phyloP scores from a whole-genome alignment of 164 flowering plant species.

The Vitis rotundifolia region DNA sequence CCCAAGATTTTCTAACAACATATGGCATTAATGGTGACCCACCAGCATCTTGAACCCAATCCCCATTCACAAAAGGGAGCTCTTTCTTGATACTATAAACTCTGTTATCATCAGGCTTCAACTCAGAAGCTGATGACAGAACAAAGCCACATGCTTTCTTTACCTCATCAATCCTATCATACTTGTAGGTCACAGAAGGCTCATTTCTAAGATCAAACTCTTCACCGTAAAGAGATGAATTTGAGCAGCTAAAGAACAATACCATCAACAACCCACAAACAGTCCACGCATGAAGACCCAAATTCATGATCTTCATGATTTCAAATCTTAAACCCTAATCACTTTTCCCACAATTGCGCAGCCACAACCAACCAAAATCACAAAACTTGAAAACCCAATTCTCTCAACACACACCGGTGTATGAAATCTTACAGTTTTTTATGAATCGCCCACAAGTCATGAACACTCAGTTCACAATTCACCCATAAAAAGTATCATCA shows the following conservation, averaged over 20 bases:
- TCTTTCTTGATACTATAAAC: slow-evolving; percentile 36
- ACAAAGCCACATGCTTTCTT: slow-evolving; percentile 51
- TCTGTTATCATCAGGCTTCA: slow-evolving; percentile 36
- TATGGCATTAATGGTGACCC: slow-evolving; percentile 68
- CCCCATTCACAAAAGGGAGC: slow-evolving; percentile 56
- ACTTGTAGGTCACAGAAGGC: slow-evolving; percentile 25
- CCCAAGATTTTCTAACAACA: slow-evolving; percentile 22
- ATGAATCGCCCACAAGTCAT: background rate
- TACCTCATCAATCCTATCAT: slow-evolving; percentile 60
- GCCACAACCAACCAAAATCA: background rate
- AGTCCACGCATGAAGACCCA: slow-evolving; percentile 18
- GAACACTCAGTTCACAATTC: background rate
- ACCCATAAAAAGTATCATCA: background rate
- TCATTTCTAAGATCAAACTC: slow-evolving; percentile 13
- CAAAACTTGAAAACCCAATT: slow-evolving; percentile 10
- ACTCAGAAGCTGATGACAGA: slow-evolving; percentile 46
- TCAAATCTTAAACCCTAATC: slow-evolving; percentile 1
- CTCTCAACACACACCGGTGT: background rate
- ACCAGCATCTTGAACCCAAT: slow-evolving; percentile 58
- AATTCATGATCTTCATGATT: slow-evolving; percentile 22
- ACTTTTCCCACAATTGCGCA: background rate
- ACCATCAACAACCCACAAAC: slow-evolving; percentile 28
- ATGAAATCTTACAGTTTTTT: background rate
- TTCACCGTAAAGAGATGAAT: slow-evolving; percentile 14
- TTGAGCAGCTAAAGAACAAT: slow-evolving; percentile 24